Percentiles rank a stretch among this genome's conserved stretches.
Conservation (phyloP, 768 basidiomycete species). For the Lentinula aciculospora region DNA sequence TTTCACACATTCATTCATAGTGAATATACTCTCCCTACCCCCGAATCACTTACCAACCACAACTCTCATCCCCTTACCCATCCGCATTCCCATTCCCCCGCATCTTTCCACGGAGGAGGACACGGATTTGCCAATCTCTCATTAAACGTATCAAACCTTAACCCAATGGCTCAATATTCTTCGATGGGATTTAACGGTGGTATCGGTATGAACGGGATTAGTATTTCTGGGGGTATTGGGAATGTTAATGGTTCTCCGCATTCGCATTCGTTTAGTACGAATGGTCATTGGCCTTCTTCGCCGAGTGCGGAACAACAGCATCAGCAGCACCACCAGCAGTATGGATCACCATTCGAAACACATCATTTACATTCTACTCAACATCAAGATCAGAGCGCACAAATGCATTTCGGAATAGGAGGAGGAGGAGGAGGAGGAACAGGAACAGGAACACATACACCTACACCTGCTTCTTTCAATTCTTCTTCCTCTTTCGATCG, state of each 20-base stretch:
- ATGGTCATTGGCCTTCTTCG: neutral
- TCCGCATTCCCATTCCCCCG: conserved; percentile 20
- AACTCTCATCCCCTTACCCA: conserved; percentile 24
- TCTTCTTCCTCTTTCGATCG: neutral
- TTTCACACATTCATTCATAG: conserved; percentile 10
- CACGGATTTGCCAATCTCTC: conserved; percentile 22
- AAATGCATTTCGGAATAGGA: neutral
- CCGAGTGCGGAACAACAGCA: neutral
- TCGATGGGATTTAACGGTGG: too few species aligned
- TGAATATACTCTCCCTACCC: conserved; percentile 41
- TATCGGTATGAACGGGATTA: neutral
- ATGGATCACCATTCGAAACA: neutral
- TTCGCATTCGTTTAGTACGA: neutral
- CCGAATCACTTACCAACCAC: conserved; percentile 29
- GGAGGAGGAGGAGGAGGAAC: neutral
- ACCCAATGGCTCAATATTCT: too few species aligned
- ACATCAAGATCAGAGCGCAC: neutral
- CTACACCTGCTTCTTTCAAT: neutral
- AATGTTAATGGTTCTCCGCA: too few species aligned
- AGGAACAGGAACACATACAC: neutral
- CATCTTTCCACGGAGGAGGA: conserved; percentile 19
- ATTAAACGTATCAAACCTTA: conserved; percentile 18
- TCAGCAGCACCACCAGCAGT: neutral
- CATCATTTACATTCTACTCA: neutral
- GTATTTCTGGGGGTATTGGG: neutral